phyloP scores from a whole-genome alignment of 768 basidiomycete genomes.

The Collybia mongolica region DNA sequence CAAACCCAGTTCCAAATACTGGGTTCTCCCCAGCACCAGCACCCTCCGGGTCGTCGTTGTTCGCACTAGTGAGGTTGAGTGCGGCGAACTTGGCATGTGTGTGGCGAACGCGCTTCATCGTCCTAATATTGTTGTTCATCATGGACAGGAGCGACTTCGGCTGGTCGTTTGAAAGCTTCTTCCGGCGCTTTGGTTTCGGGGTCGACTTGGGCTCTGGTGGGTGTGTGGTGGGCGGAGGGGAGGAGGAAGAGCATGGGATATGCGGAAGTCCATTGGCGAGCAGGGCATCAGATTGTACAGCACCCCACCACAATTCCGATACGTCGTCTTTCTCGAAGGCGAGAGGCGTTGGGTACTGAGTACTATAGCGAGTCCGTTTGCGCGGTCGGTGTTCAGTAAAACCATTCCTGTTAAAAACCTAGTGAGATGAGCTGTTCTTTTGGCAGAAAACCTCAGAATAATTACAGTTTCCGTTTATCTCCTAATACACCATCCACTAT shows the following conservation, averaged over 20 bases:
- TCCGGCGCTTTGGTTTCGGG: slow-evolving; percentile 33
- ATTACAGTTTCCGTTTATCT: slow-evolving; percentile 64
- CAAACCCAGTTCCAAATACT: background rate
- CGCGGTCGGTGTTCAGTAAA: slow-evolving; percentile 46
- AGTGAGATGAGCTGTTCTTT: background rate
- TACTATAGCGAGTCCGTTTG: slow-evolving; percentile 58
- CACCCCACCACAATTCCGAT: slow-evolving; percentile 74
- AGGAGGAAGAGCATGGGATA: slow-evolving; percentile 43
- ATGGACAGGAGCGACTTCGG: slow-evolving; percentile 55
- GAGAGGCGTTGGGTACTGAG: slow-evolving; percentile 35
- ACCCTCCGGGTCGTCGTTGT: slow-evolving; percentile 16
- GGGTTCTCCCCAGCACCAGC: slow-evolving; percentile 10
- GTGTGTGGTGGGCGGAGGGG: slow-evolving; percentile 7
- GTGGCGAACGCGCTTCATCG: slow-evolving; percentile 68
- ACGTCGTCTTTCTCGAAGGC: slow-evolving; percentile 40
- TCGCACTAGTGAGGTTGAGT: slow-evolving; percentile 33
- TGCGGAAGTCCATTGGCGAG: slow-evolving; percentile 64
- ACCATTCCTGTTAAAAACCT: slow-evolving; percentile 25
- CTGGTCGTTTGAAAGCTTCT: slow-evolving; percentile 23
- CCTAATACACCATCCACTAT: slow-evolving; percentile 38
- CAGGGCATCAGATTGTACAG: slow-evolving; percentile 58
- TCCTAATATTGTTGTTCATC: slow-evolving; percentile 78
- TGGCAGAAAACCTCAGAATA: slow-evolving; percentile 9
- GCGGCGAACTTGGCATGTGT: slow-evolving; percentile 73
- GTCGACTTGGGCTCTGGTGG: slow-evolving; percentile 10